Base-by-base conservation (phyloP, 2,329 filamentous ascomycete species). In the Sordariomycetes sp. region DNA sequence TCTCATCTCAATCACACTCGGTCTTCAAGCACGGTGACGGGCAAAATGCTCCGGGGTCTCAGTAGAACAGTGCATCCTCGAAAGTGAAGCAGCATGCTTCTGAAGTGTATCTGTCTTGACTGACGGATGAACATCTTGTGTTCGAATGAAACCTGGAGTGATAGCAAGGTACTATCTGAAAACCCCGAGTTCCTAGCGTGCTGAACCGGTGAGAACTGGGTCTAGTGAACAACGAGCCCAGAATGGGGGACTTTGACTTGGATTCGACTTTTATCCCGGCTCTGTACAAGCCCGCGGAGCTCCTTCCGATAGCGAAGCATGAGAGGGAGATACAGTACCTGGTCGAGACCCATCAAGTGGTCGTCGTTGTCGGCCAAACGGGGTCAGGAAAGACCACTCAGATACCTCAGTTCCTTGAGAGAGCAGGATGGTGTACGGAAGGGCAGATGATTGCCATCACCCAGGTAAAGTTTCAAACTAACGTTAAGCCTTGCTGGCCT, bases 361-460 rank as follows among this genome's bases (percentile, higher is more conserved):
- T 89, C 0, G 89, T 97, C 55, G 83, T 97, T 13, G 84, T 97
- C 57, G 94, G 92, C 10, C 90, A 96, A 67, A 97, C 94, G 1
- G 94, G 94, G 3, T 95, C 89, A 25, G 91, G 92, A 50, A 97
- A 97, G 72, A 96, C 91, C 1, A 97, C 94, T 0, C 94, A 97
- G 67, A 86, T 97, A 51, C 94, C 94, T 1, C 92, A 96, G 64
- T 97, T 87, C 64, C 79, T 97, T 13, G 85, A 95, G 59, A 78
- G 88, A 64, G 89, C 87, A 65, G 92, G 92, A 70, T 97, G 92
- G 91, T 92, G 89, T 67, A 77, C 79, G 32, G 81, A 90, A 66
- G 90, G 88, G 22, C 95, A 91, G 66, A 70, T 87, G 52, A 87
- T 99, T 62, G 92, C 85, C 22, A 80, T 97, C 51, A 97, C 94